phyloP scores from a whole-genome alignment of 129 eudicot species.

The Flaveria sonorensis region DNA sequence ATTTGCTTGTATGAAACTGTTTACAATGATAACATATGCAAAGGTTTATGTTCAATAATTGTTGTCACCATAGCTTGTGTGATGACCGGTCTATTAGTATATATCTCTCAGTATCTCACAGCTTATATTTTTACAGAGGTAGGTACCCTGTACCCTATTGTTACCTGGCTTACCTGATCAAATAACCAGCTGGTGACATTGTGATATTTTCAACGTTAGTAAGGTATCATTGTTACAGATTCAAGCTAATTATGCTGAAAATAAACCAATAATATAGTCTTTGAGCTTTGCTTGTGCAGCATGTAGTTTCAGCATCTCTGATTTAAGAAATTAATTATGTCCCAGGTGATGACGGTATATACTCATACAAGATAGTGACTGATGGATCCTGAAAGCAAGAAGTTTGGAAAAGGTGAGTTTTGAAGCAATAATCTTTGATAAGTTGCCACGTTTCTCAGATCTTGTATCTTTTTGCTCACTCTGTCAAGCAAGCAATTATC shows the following conservation, averaged over 20 bases:
- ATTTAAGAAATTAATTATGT: constrained; percentile 15
- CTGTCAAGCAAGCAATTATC: constrained; percentile 12
- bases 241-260: background rate
- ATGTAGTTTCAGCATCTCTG: background rate
- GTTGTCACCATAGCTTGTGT: background rate
- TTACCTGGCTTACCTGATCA: constrained; percentile 2
- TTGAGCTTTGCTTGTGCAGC: background rate
- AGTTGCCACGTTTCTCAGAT: background rate
- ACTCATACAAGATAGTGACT: constrained; percentile 16
- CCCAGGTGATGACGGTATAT: constrained; percentile 44
- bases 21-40: background rate
- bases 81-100: background rate
- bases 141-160: background rate
- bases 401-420: constrained; percentile 79
- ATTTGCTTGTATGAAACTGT: constrained; percentile 2
- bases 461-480: background rate
- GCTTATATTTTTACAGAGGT: background rate
- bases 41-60: constrained; percentile 2
- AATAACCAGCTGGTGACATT: constrained; percentile 3
- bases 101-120: background rate
- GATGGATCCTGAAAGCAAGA: constrained; percentile 78
- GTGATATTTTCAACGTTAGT: background rate
- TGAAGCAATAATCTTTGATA: constrained; percentile 1
- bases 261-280: background rate
- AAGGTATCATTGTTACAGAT: background rate